phyloP scores from a whole-genome alignment of 108 stramenopile species.

The Poteriospumella lacustris region DNA sequence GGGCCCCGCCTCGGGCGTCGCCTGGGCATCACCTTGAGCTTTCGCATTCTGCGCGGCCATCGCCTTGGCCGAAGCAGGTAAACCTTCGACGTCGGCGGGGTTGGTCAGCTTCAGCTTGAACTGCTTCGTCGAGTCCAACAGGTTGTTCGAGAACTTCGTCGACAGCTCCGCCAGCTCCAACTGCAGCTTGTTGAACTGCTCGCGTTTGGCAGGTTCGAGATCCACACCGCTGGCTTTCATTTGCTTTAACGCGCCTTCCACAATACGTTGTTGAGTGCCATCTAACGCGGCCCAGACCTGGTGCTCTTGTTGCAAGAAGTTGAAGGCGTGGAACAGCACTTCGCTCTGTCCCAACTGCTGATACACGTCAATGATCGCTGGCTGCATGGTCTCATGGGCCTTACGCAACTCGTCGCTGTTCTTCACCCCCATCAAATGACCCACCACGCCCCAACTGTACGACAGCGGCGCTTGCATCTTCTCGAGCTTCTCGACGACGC shows the following conservation, averaged over 20 bases:
- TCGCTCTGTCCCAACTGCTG: constrained; percentile 79
- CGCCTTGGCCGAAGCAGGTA: constrained; percentile 78
- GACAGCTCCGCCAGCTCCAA: constrained; percentile 72
- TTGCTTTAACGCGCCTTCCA: constrained; percentile 62
- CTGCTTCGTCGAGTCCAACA: constrained; percentile 88
- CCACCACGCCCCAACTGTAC: constrained; percentile 91
- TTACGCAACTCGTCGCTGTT: constrained; percentile 82
- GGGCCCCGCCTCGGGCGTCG: constrained; percentile 74
- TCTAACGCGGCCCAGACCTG: constrained; percentile 42
- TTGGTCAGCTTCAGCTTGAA: constrained; percentile 69
- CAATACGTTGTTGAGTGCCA: constrained; percentile 64
- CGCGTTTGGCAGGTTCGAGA: constrained; percentile 72
- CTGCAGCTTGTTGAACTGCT: constrained; percentile 89
- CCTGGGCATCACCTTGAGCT: constrained; percentile 53
- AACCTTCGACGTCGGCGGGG: constrained; percentile 67
- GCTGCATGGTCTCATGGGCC: constrained; percentile 84
- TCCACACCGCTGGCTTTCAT: constrained; percentile 90
- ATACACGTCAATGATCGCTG: constrained; percentile 76
- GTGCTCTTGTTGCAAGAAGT: constrained; percentile 45
- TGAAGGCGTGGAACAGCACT: constrained; percentile 78
- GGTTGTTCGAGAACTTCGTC: constrained; percentile 87
- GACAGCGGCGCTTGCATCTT: constrained; percentile 46
- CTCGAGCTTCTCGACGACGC: constrained; percentile 44
- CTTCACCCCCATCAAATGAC: constrained; percentile 92
- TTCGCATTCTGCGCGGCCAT: constrained; percentile 73